Percentiles rank a stretch among this genome's conserved stretches.
phyloP scores from a whole-genome alignment of 345 rosid genomes.

The Eucalyptus erythrocorys region DNA sequence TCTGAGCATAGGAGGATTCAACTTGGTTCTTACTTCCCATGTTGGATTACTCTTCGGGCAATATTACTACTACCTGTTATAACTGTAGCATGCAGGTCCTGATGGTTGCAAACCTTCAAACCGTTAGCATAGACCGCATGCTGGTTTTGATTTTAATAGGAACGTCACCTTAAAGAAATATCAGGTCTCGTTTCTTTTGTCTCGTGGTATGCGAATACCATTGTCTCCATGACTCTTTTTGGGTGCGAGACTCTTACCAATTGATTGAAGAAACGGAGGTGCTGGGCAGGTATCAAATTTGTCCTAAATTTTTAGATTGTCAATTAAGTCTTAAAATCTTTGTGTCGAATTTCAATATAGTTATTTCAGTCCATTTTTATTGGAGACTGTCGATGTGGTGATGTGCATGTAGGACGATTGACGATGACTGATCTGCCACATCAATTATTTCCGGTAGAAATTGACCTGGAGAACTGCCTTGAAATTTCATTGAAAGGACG shows the following conservation, averaged over 20 bases:
- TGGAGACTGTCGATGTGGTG: fast-evolving
- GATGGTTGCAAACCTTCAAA: background rate
- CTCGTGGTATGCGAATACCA: background rate
- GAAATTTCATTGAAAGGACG: fast-evolving
- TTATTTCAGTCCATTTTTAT: fast-evolving
- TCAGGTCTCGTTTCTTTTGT: background rate
- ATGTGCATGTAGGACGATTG: fast-evolving
- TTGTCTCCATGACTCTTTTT: background rate
- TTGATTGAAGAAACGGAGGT: background rate
- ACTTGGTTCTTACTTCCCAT: background rate
- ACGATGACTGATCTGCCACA: fast-evolving
- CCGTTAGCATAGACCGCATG: background rate
- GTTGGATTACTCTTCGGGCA: background rate
- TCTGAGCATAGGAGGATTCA: background rate
- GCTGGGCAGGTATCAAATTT: fast-evolving
- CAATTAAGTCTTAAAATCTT: fast-evolving
- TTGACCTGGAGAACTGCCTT: fast-evolving
- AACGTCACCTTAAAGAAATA: background rate
- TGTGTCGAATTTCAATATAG: fast-evolving
- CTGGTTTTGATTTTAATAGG: background rate
- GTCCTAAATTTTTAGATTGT: background rate
- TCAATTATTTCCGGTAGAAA: fast-evolving
- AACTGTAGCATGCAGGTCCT: fast-evolving
- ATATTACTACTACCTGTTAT: background rate
- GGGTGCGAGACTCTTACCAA: background rate